Base-by-base conservation (phyloP, 2,329 filamentous ascomycete genomes). In the Sporothrix humicola region DNA sequence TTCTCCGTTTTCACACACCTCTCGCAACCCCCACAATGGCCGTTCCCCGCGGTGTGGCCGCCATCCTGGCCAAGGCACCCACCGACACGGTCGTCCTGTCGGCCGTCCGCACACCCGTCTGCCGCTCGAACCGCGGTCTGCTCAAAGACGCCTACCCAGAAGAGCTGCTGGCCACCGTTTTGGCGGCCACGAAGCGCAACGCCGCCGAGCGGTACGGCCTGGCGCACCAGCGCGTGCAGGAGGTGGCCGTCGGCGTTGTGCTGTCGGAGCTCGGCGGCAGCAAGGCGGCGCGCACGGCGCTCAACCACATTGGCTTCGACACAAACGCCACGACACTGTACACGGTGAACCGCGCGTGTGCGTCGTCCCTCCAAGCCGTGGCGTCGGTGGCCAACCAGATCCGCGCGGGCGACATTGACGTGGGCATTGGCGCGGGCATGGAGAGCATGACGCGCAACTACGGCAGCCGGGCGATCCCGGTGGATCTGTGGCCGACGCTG, bases 401-500 rank as follows among this genome's bases (percentile, higher is more conserved):
- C 77, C 87, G 89, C n/a, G 86, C 88, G 0, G 94, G 92, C 1
- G 87, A 89, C 77, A 92, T 95, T 70, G 88, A 90, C 75, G 85
- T 87, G 0, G 95, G 93, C 74, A 89, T 98, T 75, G 95, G 91
- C 10, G 95, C 93, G 1, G 95, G 95, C 44, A 97, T 97, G 93
- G 95, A 98, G 87, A 95, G 92, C 83, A 98, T 98, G 95, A 97
- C 93, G 76, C 85, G 92, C 77, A 97, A 97, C 83, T 98, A 98
- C 82, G 94, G 91, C 70, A 89, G 86, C 37, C 86, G 90, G 73
- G 95, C 95, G n/a, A 96, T 98, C 59, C 95, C 95, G 0, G 91
- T 90, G 0, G 89, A 94, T 76, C 82, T 94, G 12, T 97, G 94
- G 93, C 90, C 92, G 0, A 90, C 88, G 70, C 83, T 97, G 75